Evolutionary conservation across 225 moss, liverwort and hornwort genomes (phyloP).

Genomic region (Sphagnum contortum): DNA sequence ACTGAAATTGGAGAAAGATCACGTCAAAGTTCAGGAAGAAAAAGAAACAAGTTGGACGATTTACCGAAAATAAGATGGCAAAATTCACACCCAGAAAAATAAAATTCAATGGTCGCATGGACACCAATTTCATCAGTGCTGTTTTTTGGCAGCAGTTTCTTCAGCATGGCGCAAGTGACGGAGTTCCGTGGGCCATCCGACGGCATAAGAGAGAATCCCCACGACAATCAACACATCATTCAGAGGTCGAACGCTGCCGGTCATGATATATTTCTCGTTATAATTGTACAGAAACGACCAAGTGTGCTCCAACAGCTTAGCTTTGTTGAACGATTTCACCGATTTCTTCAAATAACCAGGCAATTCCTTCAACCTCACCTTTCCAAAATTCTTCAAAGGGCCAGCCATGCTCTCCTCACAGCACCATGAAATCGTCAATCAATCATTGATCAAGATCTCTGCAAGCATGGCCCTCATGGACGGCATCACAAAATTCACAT

Average conservation of each 20-base stretch:
- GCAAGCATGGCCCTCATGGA: too few relatives aligned
- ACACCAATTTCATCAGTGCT: too few relatives aligned
- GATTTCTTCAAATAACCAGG: conserved; percentile 29
- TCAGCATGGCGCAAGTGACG: conserved; percentile 47
- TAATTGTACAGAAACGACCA: conserved; percentile 40
- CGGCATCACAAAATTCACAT: too few relatives aligned
- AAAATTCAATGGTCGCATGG: too few relatives aligned
- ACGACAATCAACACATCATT: conserved; percentile 27
- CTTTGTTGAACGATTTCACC: conserved; percentile 18
- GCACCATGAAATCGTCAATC: too few relatives aligned
- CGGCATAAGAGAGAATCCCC: conserved; percentile 24
- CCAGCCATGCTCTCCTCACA: not conserved
- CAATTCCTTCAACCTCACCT: conserved; percentile 44
- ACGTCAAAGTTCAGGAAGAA: too few relatives aligned
- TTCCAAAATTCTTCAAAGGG: conserved; percentile 24
- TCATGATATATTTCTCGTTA: conserved; percentile 46
- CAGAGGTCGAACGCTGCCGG: conserved; percentile 28
- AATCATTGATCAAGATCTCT: too few relatives aligned
- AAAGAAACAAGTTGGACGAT: too few relatives aligned
- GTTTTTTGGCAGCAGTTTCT: conserved; percentile 5
- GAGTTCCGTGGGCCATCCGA: conserved; percentile 43
- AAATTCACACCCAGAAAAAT: too few relatives aligned
- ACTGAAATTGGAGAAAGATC: too few relatives aligned
- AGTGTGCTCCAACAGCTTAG: conserved; percentile 31
- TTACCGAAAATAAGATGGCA: too few relatives aligned